Base-by-base conservation (phyloP, 2,329 filamentous ascomycete genomes). In the Alternaria novae-zelandiae region DNA sequence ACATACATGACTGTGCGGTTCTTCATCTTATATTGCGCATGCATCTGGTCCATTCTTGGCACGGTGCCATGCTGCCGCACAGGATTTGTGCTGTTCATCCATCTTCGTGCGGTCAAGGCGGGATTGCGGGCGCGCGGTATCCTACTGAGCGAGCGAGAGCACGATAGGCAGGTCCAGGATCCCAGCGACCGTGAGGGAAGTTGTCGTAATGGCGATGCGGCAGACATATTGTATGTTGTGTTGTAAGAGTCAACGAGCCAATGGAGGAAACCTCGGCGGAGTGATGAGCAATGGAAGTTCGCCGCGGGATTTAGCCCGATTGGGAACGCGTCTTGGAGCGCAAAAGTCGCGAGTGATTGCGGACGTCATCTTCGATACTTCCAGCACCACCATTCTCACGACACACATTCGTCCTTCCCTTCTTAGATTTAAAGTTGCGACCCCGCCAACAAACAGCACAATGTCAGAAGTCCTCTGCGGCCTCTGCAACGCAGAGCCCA, bases 1-100 rank as follows among this genome's bases (percentile, higher is more conserved):
- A n/a, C 76, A 76, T 84, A 90, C 86, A 89, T 83, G 9, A 87
- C 89, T 9, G 90, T 91, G 66, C 84, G 82, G 72, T 94, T 94
- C 82, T 88, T 91, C 71, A 83, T 81, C 68, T 85, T 87, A 70
- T 92, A 93, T 20, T 89, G 85, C 54, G 85, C 86, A 26, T 86
- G 86, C 78, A 92, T 81, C 70, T 88, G 83, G 46, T 89, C 88
- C 88, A 93, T 91, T 45, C 82, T 84, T 2, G 87, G 86, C 15
- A 82, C 79, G 21, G 70, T 71, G 71, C 76, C 69, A 53, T 53
- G 49, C 60, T 81, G 78, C 47, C 67, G 69, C 23, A 64, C 62
- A 45, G 75, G 68, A 30, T 69, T 71, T 5, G 75, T 74, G 12
- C 74, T 76, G 32, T 78, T 79, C 45, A 80, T 49, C 69, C 70